A percentile compares a stretch with the other conserved stretches of the same genome.
Evolutionary conservation across 2,329 filamentous ascomycete genomes (phyloP).

Genomic region (Albophoma yamanashiensis): DNA sequence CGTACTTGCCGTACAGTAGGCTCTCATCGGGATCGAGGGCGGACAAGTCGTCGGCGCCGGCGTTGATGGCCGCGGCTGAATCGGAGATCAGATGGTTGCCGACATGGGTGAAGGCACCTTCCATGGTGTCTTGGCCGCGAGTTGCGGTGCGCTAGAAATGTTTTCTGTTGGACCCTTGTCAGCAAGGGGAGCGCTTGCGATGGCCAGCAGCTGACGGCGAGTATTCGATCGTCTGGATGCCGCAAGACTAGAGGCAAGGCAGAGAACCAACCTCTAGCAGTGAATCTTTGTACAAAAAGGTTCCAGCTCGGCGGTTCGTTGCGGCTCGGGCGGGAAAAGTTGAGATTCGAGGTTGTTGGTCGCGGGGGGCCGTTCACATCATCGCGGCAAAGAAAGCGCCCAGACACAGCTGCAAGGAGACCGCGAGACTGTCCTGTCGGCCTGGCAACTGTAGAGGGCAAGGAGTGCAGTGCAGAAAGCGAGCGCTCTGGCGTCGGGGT

Average conservation of each 20-base stretch:
- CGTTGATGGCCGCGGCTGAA: conserved; percentile 79
- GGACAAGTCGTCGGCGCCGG: conserved; percentile 64
- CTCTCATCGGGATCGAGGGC: conserved; percentile 69
- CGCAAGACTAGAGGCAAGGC: no score
- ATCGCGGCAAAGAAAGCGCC: conserved; percentile 21
- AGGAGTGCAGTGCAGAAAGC: neutral
- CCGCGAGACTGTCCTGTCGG: neutral
- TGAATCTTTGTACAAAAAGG: neutral
- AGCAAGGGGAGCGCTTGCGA: neutral
- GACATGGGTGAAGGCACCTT: conserved; percentile 80
- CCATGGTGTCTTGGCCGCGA: conserved; percentile 42
- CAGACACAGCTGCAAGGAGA: conserved; percentile 1
- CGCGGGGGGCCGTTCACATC: conserved; percentile 23
- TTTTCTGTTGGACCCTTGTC: conserved; percentile 1
- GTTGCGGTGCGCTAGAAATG: conserved; percentile 2
- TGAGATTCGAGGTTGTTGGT: conserved; percentile 18
- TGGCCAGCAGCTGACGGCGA: no score
- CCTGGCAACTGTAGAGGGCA: neutral
- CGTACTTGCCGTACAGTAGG: conserved; percentile 62
- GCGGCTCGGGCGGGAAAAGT: conserved; percentile 15
- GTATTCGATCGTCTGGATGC: neutral
- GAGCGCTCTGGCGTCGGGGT: neutral
- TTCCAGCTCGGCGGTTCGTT: conserved; percentile 10
- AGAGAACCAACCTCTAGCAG: conserved; percentile 3
- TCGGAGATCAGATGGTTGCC: conserved; percentile 80